Conservation (phyloP, 2,329 filamentous ascomycete genomes). For the Zarea fungicola region DNA sequence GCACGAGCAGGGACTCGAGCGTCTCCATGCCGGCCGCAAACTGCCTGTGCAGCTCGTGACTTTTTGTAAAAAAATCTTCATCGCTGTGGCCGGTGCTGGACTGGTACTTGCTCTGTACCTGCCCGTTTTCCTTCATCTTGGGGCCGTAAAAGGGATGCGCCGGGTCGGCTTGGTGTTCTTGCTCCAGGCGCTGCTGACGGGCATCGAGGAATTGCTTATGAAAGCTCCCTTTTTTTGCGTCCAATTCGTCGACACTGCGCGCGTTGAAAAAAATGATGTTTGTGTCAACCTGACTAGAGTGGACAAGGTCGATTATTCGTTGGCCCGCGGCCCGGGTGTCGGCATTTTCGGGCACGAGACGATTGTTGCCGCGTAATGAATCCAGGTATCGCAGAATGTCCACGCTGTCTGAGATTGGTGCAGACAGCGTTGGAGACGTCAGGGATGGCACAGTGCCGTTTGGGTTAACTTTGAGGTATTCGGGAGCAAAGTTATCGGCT, state of each 20-base stretch:
- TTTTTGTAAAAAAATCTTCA: conserved; percentile 13
- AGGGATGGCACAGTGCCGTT: conserved; percentile 18
- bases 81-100: conserved; percentile 4
- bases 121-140: conserved; percentile 15
- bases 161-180: conserved; percentile 12
- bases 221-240: conserved; percentile 5
- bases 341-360: conserved; percentile 11
- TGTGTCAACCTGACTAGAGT: conserved; percentile 14
- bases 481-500: conserved; percentile 16
- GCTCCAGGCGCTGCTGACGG: conserved; percentile 15
- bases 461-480: conserved; percentile 18
- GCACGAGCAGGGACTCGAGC: conserved; percentile 15
- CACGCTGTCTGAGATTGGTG: conserved; percentile 14
- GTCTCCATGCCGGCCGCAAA: conserved; percentile 16
- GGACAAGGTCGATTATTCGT: conserved; percentile 16
- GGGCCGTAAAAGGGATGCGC: conserved; percentile 18
- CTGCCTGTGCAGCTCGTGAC: neutral
- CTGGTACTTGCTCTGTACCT: conserved; percentile 11
- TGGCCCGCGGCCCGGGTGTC: conserved; percentile 8
- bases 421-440: conserved; percentile 13
- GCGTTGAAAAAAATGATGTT: conserved; percentile 16
- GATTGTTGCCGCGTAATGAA: neutral
- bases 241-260: conserved; percentile 13
- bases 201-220: conserved; percentile 11
- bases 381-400: conserved; percentile 17